Percentiles rank a stretch among this genome's conserved stretches.
Conservation (phyloP, 805 yeast species). For the Hanseniaspora nectarophila region DNA sequence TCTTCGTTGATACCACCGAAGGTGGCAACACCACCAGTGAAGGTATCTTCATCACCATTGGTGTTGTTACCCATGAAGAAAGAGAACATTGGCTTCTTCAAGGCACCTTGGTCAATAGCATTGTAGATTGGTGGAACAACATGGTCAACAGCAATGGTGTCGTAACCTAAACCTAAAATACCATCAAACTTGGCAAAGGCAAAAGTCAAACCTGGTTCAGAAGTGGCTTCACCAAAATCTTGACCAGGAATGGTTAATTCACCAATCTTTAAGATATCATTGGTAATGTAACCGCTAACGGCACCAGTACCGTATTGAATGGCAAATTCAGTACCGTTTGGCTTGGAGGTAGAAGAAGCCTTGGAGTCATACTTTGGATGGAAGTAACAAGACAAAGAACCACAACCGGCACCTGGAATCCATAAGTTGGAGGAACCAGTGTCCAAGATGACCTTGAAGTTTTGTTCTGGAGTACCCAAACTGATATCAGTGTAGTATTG, state of each 20-base stretch:
- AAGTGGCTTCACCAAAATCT: conserved; percentile 93
- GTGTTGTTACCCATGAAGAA: conserved; percentile 69
- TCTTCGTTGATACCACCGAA: conserved; percentile 86
- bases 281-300: conserved; percentile 82
- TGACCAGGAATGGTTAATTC: conserved; percentile 75
- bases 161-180: conserved; percentile 87
- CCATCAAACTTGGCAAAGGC: conserved; percentile 99
- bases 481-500: conserved; percentile 89
- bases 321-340: conserved; percentile 74
- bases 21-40: conserved; percentile 80
- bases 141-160: conserved; percentile 75
- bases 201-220: conserved; percentile 94
- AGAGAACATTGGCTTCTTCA: conserved; percentile 77
- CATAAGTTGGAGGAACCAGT: conserved; percentile 95
- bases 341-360: conserved; percentile 68
- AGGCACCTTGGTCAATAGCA: conserved; percentile 67
- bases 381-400: conserved; percentile 88
- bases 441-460: conserved; percentile 86
- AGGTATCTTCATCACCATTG: conserved; percentile 42
- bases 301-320: conserved; percentile 90
- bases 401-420: conserved; percentile 85
- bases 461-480: conserved; percentile 87
- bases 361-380: conserved; percentile 84
- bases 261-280: conserved; percentile 71
- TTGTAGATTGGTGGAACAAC: conserved; percentile 90